Evolutionary conservation across 2,329 filamentous ascomycete genomes (phyloP), one percentile per base, ranked within the genome.

Genomic region (Hypoxylon sp.): DNA sequence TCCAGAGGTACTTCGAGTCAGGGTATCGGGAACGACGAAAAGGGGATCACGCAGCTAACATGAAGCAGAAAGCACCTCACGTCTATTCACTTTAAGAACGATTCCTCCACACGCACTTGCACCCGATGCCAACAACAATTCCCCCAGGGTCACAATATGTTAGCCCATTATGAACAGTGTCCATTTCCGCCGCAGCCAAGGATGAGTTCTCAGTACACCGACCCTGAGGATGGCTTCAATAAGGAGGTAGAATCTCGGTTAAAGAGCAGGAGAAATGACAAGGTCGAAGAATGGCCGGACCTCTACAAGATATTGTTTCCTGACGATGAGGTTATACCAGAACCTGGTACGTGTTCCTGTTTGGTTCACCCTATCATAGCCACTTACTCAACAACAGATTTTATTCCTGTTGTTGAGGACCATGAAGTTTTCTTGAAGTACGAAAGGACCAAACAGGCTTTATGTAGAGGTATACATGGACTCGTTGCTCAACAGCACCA

Each of bases 61-160:
- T 50, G 11, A 14, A 35, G 5, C 17, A 70, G 68, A 26, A 70
- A 63, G 47, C 68, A 70, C 39, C 58, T 70, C 29, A 61, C 47
- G 3, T 44, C 46, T 9, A 11, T 5, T 35, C 67, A 70, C 52
- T 50, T 19, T n/a, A 67, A 52, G 24, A 46, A 24, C 6, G 44
- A 55, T 19, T 33, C 29, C 5, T 24, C 47, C 6, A 24, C 47
- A 47, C 31, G 17, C 5, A 54, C 35, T 10, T 67, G 67, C 46
- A 19, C 17, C 33, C 59, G 67, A 22, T 70, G 67, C 31, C 24
- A 50, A 0, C 35, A 31, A 26, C 29, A 37, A 5, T 63, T 55
- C 39, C 19, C 19, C 5, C 44, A 5, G 2, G 24, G 26, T 1
- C 17, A 35, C 14, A 51, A 44, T 35, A 39, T 69, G 5, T 9